A percentile compares a stretch with the other conserved stretches of the same genome.
Evolutionary conservation across 306 rosid genomes (phyloP).

Genomic region (Castanospermum australe): DNA sequence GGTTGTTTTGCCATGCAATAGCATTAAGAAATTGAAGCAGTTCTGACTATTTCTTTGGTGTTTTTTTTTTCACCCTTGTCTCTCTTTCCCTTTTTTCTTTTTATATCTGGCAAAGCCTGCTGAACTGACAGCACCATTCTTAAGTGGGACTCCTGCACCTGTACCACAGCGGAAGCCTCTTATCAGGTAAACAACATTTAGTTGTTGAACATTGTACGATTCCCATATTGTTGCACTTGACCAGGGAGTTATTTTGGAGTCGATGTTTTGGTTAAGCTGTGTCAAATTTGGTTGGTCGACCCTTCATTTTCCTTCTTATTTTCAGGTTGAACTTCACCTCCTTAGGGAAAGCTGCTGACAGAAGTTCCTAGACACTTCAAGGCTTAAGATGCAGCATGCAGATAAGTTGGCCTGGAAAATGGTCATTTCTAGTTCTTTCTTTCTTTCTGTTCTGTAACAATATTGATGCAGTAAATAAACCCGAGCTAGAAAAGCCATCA

Average conservation of each 20-base stretch:
- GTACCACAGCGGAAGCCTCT: conserved; percentile 60
- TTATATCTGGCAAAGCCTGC: conserved; percentile 53
- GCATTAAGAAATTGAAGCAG: conserved; percentile 6
- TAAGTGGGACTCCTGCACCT: conserved; percentile 48
- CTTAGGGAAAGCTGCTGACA: conserved; percentile 64
- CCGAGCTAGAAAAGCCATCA: conserved; percentile 29
- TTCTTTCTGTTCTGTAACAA: conserved; percentile 27
- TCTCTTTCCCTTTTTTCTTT: neutral
- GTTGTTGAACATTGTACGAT: neutral
- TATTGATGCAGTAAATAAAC: conserved; percentile 19
- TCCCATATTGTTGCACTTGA: neutral
- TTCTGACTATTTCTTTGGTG: conserved; percentile 27
- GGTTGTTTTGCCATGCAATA: neutral
- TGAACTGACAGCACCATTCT: conserved; percentile 57
- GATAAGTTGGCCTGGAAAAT: conserved; percentile 6
- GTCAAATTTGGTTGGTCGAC: neutral
- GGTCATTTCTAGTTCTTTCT: conserved; percentile 12
- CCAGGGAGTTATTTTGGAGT: neutral
- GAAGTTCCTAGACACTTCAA: conserved; percentile 45
- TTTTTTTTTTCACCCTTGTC: neutral
- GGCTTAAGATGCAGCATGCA: conserved; percentile 15
- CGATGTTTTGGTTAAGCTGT: neutral
- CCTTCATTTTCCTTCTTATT: neutral
- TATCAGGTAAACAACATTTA: conserved; percentile 56
- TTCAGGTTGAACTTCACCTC: conserved; percentile 90